Evolutionary conservation across 78 protist species (phyloP).

Genomic region (Mastigamoeba balamuthi): DNA sequence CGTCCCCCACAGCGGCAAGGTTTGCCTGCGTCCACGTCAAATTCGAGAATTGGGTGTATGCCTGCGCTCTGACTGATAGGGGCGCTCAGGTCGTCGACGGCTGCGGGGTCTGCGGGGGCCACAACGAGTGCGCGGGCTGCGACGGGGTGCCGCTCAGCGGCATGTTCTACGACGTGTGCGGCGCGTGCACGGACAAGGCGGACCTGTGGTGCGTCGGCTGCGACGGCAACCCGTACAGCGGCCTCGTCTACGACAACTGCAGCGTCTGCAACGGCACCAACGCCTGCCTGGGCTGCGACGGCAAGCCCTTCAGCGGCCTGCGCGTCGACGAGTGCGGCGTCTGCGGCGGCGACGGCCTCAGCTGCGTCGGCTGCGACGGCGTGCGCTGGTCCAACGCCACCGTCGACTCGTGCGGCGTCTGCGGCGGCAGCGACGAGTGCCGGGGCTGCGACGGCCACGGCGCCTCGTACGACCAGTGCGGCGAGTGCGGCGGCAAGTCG

Average conservation of each 20-base stretch:
- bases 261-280: constrained; percentile 21
- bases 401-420: constrained; percentile 42
- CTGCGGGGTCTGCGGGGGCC: constrained; percentile 48
- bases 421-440: constrained; percentile 39
- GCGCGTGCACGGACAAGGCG: constrained; percentile 30
- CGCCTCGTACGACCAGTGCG: constrained; percentile 36
- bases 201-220: constrained; percentile 20
- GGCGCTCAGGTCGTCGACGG: neutral
- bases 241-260: constrained; percentile 11
- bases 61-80: no score
- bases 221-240: constrained; percentile 3
- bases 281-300: constrained; percentile 16
- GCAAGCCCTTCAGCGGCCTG: neutral
- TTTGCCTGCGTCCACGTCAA: no score
- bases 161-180: constrained; percentile 11
- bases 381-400: constrained; percentile 2
- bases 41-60: no score
- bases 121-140: constrained; percentile 46
- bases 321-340: constrained; percentile 18
- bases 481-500: constrained; percentile 36
- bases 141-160: constrained; percentile 41
- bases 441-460: constrained; percentile 55
- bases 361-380: constrained; percentile 61
- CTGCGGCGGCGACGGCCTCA: constrained; percentile 38
- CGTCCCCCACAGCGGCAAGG: neutral